These are phyloP conservation scores for Oryza punctata DNA, from an alignment of 176 grass and related monocot genomes.

Conservation along the genomic window DNA sequence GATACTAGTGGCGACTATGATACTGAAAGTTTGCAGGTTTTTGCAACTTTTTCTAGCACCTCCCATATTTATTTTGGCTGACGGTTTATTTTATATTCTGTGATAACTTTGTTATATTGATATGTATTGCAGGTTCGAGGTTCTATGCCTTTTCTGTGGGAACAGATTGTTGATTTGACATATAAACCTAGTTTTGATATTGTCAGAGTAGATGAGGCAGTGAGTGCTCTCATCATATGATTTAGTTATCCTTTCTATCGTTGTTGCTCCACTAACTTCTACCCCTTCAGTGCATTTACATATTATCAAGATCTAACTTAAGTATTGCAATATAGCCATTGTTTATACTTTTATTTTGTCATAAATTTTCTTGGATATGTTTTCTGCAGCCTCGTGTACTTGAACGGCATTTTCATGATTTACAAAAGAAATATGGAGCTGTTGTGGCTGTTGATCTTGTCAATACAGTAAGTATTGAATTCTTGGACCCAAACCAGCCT, in stretches of 20 bases:
- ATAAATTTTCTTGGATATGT: constrained; percentile 23
- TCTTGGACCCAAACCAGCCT: not conserved
- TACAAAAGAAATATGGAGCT: constrained; percentile 92
- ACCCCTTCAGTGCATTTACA: not conserved
- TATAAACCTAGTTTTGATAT: constrained; percentile 90
- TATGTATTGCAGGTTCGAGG: constrained; percentile 71
- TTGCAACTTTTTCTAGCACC: not conserved
- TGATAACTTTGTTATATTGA: not conserved
- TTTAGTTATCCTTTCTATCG: constrained; percentile 10
- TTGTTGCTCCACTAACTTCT: not conserved
- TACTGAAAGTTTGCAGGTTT: not conserved
- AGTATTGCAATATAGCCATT: not conserved
- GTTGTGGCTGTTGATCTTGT: constrained; percentile 79
- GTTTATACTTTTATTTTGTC: constrained; percentile 5
- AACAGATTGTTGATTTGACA: constrained; percentile 93
- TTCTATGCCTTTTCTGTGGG: constrained; percentile 89
- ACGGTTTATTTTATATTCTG: not conserved
- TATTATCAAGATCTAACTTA: not conserved
- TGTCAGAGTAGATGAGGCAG: constrained; percentile 74
- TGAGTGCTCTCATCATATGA: constrained; percentile 26
- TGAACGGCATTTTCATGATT: constrained; percentile 80
- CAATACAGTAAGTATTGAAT: constrained; percentile 62
- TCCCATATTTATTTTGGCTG: not conserved
- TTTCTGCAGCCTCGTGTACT: constrained; percentile 63
- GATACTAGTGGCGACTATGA: not conserved